These are phyloP conservation scores for Neocucurbitaria cava DNA, from an alignment of 2,329 filamentous ascomycete species.

Conservation along the genomic window DNA sequence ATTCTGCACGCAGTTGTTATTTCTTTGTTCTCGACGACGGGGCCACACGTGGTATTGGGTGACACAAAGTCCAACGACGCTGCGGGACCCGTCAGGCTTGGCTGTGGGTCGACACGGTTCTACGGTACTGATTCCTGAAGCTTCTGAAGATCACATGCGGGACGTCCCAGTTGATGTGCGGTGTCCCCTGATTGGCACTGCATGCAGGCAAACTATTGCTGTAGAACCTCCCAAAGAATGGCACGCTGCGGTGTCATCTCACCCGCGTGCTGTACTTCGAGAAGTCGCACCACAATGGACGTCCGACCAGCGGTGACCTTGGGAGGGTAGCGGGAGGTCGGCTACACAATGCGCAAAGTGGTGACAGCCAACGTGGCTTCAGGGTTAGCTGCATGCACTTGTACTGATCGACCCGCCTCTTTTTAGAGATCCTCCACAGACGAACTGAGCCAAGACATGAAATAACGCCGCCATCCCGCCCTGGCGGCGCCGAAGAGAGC, in stretches of 20 bases:
- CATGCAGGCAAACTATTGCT: neutral
- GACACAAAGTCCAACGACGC: slow-evolving; percentile 18
- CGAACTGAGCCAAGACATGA: slow-evolving; percentile 44
- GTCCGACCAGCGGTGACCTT: slow-evolving; percentile 6
- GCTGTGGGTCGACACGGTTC: slow-evolving; percentile 4
- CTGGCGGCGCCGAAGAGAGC: slow-evolving; percentile 38
- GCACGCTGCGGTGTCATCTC: slow-evolving; percentile 20
- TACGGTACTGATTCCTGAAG: slow-evolving; percentile 1
- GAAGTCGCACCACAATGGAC: slow-evolving; percentile 23
- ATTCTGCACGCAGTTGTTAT: slow-evolving; percentile 3
- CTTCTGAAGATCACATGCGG: slow-evolving; percentile 13
- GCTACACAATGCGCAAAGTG: slow-evolving; percentile 26
- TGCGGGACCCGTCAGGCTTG: slow-evolving; percentile 4
- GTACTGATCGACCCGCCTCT: slow-evolving; percentile 50
- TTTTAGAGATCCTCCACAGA: slow-evolving; percentile 46
- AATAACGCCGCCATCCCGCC: slow-evolving; percentile 45
- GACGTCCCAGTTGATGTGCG: slow-evolving; percentile 25
- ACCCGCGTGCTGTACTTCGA: slow-evolving; percentile 31
- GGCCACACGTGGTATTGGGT: slow-evolving; percentile 28
- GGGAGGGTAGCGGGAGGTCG: slow-evolving; percentile 30
- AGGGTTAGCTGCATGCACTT: slow-evolving; percentile 50
- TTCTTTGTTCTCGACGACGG: slow-evolving; percentile 5
- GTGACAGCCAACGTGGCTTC: slow-evolving; percentile 47
- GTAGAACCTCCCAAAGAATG: neutral
- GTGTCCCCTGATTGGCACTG: slow-evolving; percentile 22